phyloP scores from a whole-genome alignment of 2,329 filamentous ascomycete genomes.

The Aspergillus brasiliensis region DNA sequence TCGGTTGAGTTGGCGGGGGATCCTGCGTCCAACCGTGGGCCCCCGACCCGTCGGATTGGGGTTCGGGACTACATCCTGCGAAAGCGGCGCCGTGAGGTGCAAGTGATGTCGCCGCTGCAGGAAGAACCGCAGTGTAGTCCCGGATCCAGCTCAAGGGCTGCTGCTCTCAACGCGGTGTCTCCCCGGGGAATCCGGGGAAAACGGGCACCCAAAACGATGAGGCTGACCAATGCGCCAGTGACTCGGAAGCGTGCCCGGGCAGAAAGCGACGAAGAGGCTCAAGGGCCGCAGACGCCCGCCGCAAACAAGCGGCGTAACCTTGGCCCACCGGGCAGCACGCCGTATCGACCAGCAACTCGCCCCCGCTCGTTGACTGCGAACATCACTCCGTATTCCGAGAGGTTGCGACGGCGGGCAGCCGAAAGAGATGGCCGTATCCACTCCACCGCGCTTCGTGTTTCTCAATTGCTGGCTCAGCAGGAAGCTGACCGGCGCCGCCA shows the following conservation, averaged over 20 bases:
- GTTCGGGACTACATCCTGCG: slow-evolving; percentile 3
- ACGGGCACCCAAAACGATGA: neutral
- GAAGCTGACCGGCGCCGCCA: slow-evolving; percentile 29
- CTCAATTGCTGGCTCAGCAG: slow-evolving; percentile 34
- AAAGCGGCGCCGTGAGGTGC: neutral
- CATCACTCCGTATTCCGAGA: slow-evolving; percentile 31
- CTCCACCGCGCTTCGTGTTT: slow-evolving; percentile 37
- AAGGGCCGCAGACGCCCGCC: slow-evolving; percentile 16
- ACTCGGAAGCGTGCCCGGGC: slow-evolving; percentile 24
- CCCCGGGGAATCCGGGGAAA: slow-evolving; percentile 12
- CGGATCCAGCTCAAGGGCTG: slow-evolving; percentile 11
- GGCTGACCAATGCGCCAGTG: slow-evolving; percentile 20
- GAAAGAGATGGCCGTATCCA: slow-evolving; percentile 36
- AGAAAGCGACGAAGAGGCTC: slow-evolving; percentile 13
- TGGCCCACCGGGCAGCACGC: slow-evolving; percentile 25
- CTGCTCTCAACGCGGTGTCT: slow-evolving; percentile 4
- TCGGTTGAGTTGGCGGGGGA: slow-evolving; percentile 18
- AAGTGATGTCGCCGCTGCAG: slow-evolving; percentile 19
- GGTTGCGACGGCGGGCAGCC: slow-evolving; percentile 31
- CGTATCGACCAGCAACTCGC: slow-evolving; percentile 20
- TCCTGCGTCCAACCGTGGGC: slow-evolving; percentile 9
- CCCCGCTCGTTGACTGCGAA: slow-evolving; percentile 21
- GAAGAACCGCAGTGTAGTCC: slow-evolving; percentile 16
- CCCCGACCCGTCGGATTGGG: slow-evolving; percentile 13
- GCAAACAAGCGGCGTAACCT: slow-evolving; percentile 28